Conservation (phyloP, 192 early-diverging fungal genomes). For the Lobosporangium transversale region DNA sequence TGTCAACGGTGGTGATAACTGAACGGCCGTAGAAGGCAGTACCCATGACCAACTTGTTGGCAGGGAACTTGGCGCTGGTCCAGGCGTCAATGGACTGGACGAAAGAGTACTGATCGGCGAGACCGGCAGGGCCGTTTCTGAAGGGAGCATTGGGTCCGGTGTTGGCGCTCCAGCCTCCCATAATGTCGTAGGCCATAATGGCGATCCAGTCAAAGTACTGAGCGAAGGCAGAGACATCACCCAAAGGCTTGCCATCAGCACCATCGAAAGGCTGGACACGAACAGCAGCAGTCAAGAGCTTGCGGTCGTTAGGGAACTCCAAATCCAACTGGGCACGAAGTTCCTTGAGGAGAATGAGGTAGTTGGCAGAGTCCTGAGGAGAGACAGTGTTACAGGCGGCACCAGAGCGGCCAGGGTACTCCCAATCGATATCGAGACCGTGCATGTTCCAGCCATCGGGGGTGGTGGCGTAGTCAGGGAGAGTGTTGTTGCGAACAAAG, state of each 20-base stretch:
- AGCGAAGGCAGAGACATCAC: constrained; percentile 69
- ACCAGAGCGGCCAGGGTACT: constrained; percentile 75
- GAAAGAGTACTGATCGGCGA: constrained; percentile 54
- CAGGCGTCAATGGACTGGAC: constrained; percentile 63
- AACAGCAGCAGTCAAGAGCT: constrained; percentile 73
- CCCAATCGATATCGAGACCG: constrained; percentile 57
- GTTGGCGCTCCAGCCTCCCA: constrained; percentile 42
- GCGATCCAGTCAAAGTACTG: constrained; percentile 65
- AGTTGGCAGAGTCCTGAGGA: constrained; percentile 70
- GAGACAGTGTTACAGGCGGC: constrained; percentile 69
- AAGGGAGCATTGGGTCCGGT: constrained; percentile 66
- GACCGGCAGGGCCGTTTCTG: constrained; percentile 43
- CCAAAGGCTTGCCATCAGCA: constrained; percentile 62
- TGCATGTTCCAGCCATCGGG: constrained; percentile 49
- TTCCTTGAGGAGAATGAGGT: constrained; percentile 65
- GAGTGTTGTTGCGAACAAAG: constrained; percentile 54
- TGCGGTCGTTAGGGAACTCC: constrained; percentile 65
- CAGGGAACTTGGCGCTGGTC: constrained; percentile 65
- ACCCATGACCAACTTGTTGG: constrained; percentile 67
- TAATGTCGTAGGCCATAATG: constrained; percentile 52
- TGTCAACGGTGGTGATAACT: constrained; percentile 35
- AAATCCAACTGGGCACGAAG: constrained; percentile 62
- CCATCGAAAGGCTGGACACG: constrained; percentile 72
- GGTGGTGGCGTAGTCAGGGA: constrained; percentile 28
- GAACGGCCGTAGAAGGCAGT: constrained; percentile 72